phyloP scores from a whole-genome alignment of 345 rosid genomes.

The Melaleuca quinquenervia region DNA sequence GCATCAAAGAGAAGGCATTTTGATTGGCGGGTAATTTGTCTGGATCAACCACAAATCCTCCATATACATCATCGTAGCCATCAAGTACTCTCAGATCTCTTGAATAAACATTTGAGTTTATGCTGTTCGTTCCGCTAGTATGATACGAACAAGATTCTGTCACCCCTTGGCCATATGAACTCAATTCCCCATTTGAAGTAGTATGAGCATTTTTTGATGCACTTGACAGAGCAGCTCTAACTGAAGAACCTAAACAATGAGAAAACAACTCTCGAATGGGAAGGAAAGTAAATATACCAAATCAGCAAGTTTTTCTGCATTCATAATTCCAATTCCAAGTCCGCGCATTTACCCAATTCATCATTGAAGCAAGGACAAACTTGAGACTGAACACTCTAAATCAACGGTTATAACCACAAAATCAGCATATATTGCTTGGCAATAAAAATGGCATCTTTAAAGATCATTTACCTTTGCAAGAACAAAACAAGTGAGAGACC shows the following conservation, averaged over 20 bases:
- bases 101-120: slow-evolving; percentile 17
- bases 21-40: slow-evolving; percentile 42
- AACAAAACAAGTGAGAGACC: not conserved
- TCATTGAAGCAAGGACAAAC: not conserved
- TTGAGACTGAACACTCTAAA: not conserved
- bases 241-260: slow-evolving; percentile 14
- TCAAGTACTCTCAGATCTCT: slow-evolving; percentile 34
- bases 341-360: not conserved
- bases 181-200: slow-evolving; percentile 16
- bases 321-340: not conserved
- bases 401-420: not conserved
- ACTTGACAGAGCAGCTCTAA: slow-evolving; percentile 27
- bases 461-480: not conserved
- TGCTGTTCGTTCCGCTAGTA: slow-evolving; percentile 23
- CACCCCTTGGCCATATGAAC: slow-evolving; percentile 5
- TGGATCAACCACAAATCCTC: slow-evolving; percentile 72
- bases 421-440: not conserved
- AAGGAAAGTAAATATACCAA: not conserved
- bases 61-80: slow-evolving; percentile 66
- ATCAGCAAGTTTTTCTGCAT: not conserved
- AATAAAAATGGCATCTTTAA: not conserved
- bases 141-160: slow-evolving; percentile 18
- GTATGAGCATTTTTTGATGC: slow-evolving; percentile 14
- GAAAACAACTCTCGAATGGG: not conserved
- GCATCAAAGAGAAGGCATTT: slow-evolving; percentile 33